These are phyloP conservation scores for Oenanthe javanica DNA, from an alignment of 140 eudicot species.

Conservation along the genomic window DNA sequence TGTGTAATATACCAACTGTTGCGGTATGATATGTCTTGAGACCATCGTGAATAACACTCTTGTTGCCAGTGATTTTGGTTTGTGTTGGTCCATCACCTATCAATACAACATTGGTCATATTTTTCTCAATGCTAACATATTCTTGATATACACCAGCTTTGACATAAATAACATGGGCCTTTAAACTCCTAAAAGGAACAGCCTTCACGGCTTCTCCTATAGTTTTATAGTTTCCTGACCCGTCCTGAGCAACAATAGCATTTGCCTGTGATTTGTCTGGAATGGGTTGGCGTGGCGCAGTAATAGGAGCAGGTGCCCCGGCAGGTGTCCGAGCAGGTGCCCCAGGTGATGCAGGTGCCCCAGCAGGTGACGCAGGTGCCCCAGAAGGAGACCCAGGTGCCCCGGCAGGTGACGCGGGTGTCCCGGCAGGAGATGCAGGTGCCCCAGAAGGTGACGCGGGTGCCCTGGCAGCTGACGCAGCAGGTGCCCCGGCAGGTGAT, in stretches of 20 bases:
- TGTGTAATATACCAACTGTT: slow-evolving; percentile 48
- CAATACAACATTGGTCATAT: slow-evolving; percentile 34
- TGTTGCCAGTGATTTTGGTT: slow-evolving; percentile 64
- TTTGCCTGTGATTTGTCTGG: slow-evolving; percentile 21
- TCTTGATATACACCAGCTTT: slow-evolving; percentile 65
- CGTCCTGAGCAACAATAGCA: slow-evolving; percentile 59
- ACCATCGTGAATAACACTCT: slow-evolving; percentile 28
- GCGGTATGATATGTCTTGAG: slow-evolving; percentile 35
- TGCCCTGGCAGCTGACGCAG: not conserved
- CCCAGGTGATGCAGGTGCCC: not conserved
- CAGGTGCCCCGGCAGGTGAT: not conserved
- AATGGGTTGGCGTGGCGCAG: not conserved
- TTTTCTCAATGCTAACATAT: slow-evolving; percentile 28
- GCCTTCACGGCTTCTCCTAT: slow-evolving; percentile 44
- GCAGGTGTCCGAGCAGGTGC: not conserved
- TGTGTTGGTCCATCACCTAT: slow-evolving; percentile 58
- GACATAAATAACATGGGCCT: slow-evolving; percentile 36
- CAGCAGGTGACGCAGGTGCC: not conserved
- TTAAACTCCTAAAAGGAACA: slow-evolving; percentile 19
- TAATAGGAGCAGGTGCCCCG: slow-evolving; percentile 1
- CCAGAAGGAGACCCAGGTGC: not conserved
- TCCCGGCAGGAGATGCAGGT: not conserved
- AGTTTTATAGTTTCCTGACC: slow-evolving; percentile 45
- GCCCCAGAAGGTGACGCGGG: not conserved
- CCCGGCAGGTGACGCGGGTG: not conserved